phyloP scores from a whole-genome alignment of 345 rosid genomes.

The Turritis glabra region DNA sequence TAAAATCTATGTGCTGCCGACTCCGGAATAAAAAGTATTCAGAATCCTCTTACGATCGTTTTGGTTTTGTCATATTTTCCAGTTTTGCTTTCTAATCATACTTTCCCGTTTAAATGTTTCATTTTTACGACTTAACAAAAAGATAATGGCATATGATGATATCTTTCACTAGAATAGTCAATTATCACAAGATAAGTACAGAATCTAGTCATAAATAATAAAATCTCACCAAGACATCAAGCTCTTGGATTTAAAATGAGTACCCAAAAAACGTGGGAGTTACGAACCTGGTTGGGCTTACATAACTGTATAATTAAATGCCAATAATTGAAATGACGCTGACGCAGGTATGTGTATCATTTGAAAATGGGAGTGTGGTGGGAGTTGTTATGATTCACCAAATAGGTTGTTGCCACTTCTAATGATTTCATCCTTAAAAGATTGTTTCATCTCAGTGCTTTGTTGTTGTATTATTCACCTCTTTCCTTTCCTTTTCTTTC shows the following conservation, averaged over 20 bases:
- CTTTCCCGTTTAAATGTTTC: not conserved
- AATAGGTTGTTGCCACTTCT: constrained; percentile 27
- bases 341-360: not conserved
- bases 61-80: not conserved
- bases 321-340: constrained; percentile 9
- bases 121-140: not conserved
- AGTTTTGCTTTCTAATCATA: not conserved
- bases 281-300: constrained; percentile 3
- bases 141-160: constrained; percentile 26
- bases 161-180: constrained; percentile 24
- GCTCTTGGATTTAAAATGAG: not conserved
- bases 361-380: constrained; percentile 4
- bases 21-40: not conserved
- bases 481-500: not conserved
- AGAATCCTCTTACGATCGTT: constrained; percentile 1
- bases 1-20: constrained; percentile 7
- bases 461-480: constrained; percentile 12
- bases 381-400: constrained; percentile 31
- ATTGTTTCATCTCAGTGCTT: constrained; percentile 21
- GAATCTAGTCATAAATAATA: not conserved
- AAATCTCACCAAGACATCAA: constrained; percentile 20
- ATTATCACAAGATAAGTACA: not conserved
- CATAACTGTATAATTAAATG: not conserved
- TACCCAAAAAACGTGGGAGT: constrained; percentile 21
- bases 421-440: constrained; percentile 15